These are phyloP conservation scores for Gracilaria caudata DNA, from an alignment of 23 red algal genomes.

Conservation along the genomic window DNA sequence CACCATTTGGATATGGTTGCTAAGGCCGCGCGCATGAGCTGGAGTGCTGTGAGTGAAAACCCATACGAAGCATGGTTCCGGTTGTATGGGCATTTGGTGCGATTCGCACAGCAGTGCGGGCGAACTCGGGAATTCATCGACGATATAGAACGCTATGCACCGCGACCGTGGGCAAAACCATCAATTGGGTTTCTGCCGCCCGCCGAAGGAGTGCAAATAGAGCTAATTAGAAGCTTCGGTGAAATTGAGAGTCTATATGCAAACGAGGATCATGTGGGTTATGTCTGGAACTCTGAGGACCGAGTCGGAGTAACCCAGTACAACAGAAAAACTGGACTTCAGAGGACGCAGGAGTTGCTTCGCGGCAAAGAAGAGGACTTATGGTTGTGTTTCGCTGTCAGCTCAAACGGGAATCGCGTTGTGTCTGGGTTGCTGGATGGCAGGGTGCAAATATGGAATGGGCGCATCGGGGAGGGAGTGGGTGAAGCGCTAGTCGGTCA, in stretches of 20 bases:
- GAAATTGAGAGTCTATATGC: background rate
- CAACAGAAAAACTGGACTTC: too few relatives aligned
- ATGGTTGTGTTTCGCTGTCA: background rate
- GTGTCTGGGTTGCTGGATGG: background rate
- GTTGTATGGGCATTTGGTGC: background rate
- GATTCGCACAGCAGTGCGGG: background rate
- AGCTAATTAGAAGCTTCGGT: background rate
- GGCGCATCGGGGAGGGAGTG: background rate
- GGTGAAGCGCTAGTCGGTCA: background rate
- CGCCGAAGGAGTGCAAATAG: background rate
- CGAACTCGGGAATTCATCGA: background rate
- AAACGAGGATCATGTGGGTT: background rate
- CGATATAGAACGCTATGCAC: background rate
- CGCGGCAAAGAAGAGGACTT: too few relatives aligned
- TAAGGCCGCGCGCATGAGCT: background rate
- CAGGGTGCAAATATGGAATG: constrained; percentile 5
- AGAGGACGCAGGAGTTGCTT: too few relatives aligned
- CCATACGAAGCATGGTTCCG: too few relatives aligned
- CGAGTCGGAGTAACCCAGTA: too few relatives aligned
- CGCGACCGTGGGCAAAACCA: background rate
- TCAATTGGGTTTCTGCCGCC: background rate
- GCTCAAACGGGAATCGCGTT: background rate
- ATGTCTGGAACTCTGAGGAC: too few relatives aligned
- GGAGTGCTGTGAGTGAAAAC: background rate
- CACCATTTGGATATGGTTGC: background rate